A percentile compares a stretch with the other conserved stretches of the same genome.
Evolutionary conservation across 1,284 basidiomycete genomes (phyloP).

Genomic region (Rhizoctonia solani): DNA sequence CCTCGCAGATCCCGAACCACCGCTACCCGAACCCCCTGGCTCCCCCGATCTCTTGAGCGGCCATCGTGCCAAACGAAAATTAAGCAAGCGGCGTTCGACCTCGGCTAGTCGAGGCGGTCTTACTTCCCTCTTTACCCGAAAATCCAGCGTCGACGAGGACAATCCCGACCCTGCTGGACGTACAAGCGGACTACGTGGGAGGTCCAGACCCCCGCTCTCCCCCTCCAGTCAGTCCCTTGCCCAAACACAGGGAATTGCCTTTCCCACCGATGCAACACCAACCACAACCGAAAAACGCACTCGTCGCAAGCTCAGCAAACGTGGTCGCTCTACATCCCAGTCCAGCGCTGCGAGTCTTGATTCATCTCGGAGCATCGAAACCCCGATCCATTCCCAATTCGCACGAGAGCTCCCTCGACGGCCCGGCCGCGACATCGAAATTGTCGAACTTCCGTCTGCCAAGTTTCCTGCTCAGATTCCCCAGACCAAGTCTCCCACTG

Average conservation of each 20-base stretch:
- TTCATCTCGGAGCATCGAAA: conserved; percentile 19
- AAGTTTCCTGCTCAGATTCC: neutral
- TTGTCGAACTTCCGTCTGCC: conserved; percentile 15
- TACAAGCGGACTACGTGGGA: conserved; percentile 2
- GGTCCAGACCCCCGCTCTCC: conserved; percentile 23
- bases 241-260: conserved; percentile 17
- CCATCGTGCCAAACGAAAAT: conserved; percentile 9
- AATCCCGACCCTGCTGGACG: neutral
- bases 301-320: conserved; percentile 22
- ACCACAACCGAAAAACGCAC: conserved; percentile 1
- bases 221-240: conserved; percentile 19
- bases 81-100: conserved; percentile 26
- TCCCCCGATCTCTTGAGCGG: conserved; percentile 19
- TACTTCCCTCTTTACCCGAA: conserved; percentile 2
- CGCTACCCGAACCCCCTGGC: conserved; percentile 30
- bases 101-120: conserved; percentile 8
- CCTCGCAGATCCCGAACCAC: conserved; percentile 26
- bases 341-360: conserved; percentile 25
- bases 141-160: conserved; percentile 19
- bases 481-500: neutral
- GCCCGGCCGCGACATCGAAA: conserved; percentile 1
- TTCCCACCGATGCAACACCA: conserved; percentile 1
- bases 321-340: conserved; percentile 8
- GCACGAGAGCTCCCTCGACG: neutral
- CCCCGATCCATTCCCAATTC: conserved; percentile 28